Evolutionary conservation across 164 flowering plant genomes (phyloP), one percentile per base, ranked within the genome.

Genomic region (Echeveria elegans): DNA sequence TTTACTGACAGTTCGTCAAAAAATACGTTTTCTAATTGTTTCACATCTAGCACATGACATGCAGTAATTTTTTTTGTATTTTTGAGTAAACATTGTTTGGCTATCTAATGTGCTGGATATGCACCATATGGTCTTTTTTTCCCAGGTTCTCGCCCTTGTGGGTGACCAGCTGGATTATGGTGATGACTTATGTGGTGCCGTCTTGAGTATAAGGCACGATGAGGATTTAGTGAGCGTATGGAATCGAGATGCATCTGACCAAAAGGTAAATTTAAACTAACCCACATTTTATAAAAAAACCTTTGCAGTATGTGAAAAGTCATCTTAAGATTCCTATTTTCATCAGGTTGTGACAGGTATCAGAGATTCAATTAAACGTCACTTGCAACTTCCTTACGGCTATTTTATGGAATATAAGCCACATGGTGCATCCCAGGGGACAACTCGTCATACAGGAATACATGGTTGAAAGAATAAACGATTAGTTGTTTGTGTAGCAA

Each of bases 321-420:
- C 4, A 15, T 11, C 47, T 43, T 63, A 19, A 62, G 24, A 38
- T 72, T 71, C 37, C 32, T 64, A 60, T 67, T 32, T 64, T 37
- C n/a, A 45, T 1, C 79, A 93, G 98, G 94, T 90, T 74, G 96
- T 94, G 67, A 94, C 89, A 96, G 83, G 82, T 50, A 68, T 94
- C 31, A 82, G 97, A 75, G 99, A 94, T 76, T 68, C 96, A 43
- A 94, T 94, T 68, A 94, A 91, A 68, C 78, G 90, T 45, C 93
- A 87, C 72, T 74, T 94, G 72, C 91, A 91, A 78, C 95, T 94
- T 74, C 99, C 99, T 30, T 87, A 81, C 66, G 70, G 92, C 77
- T 94, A 91, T 71, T 80, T 94, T 28, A 94, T 94, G 99, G 99
- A 94, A 69, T 94, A 94, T 86, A 94, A 91, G 84, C 82, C 97